Evolutionary conservation across 345 rosid genomes (phyloP), one percentile per base, ranked within the genome.

Genomic region (Syzygium aromaticum): DNA sequence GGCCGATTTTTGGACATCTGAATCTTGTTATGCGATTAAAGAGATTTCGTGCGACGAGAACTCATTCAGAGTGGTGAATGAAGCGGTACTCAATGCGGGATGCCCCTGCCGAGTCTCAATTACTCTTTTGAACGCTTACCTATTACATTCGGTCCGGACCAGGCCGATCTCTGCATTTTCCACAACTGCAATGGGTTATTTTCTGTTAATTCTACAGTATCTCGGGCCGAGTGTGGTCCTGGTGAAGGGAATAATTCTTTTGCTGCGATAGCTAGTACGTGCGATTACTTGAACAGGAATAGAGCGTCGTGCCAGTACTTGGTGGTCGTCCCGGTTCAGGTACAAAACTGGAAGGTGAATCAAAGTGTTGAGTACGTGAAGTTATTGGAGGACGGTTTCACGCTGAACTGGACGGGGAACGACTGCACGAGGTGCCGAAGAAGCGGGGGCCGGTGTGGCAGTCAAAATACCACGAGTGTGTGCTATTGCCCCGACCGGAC

Each of bases 361-460:
- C 89, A 52, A 87, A 84, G 80, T 28, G 51, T 87, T 4, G 87
- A 89, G 51, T 86, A 88, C 46, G 40, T 56, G 10, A 80, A 91
- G 85, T 52, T 43, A 53, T 84, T 85, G 85, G 83, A 38, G 17
- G 80, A 86, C 38, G 87, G 89, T 22, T 88, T 91, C 88, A 14
- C 78, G 11, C 46, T 92, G 86, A 84, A 87, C 22, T 90, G 93
- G 93, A 59, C 11, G 4, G 87, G 86, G 61, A 6, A 85, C 10
- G 16, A 82, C 30, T 88, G 87, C 53, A 86, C 22, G 25, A 51
- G 56, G 14, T 90, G 91, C 87, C 84, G 17, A 22, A 84, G 23
- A 11, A 92, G 89, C 23, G 89, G 91, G 8, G 93, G 90, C 15
- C 25, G 6, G 3, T 90, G 92, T 17, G 91, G 94, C 46, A 80